Evolutionary conservation across 192 early-diverging fungal genomes (phyloP).

Genomic region (Coemansia sp.): DNA sequence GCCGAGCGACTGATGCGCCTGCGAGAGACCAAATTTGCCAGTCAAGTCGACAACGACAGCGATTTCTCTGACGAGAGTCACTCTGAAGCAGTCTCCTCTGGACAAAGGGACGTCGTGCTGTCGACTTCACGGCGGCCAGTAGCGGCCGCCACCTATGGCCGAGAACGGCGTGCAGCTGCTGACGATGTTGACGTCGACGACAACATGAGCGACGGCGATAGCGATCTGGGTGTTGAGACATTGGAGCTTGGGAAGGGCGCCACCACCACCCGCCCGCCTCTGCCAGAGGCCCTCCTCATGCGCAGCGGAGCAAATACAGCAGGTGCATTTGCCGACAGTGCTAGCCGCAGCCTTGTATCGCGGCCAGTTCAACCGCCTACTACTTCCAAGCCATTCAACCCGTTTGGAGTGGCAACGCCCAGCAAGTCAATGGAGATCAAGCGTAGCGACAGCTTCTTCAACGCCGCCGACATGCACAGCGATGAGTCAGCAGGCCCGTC

Average conservation of each 20-base stretch:
- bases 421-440: slow-evolving; percentile 46
- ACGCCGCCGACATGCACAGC: slow-evolving; percentile 34
- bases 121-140: not conserved
- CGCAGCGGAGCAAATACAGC: not conserved
- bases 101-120: not conserved
- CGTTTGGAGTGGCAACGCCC: slow-evolving; percentile 43
- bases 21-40: slow-evolving; percentile 38
- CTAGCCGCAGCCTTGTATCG: slow-evolving; percentile 10
- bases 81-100: not conserved
- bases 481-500: slow-evolving; percentile 13
- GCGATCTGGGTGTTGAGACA: not conserved
- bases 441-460: slow-evolving; percentile 53
- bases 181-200: not conserved
- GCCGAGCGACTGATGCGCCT: slow-evolving; percentile 76
- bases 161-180: not conserved
- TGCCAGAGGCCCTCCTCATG: not conserved
- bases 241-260: not conserved
- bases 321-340: not conserved
- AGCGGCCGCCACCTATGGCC: slow-evolving; percentile 24
- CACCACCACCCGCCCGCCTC: not conserved
- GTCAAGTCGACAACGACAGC: slow-evolving; percentile 21
- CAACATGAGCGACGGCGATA: not conserved
- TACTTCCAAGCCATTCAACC: slow-evolving; percentile 52
- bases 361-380: slow-evolving; percentile 32
- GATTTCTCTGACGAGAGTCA: not conserved